A percentile compares a stretch with the other conserved stretches of the same genome.
These are phyloP conservation scores for Solanum arcanum DNA, from an alignment of 257 asterid genomes.

Conservation along the genomic window DNA sequence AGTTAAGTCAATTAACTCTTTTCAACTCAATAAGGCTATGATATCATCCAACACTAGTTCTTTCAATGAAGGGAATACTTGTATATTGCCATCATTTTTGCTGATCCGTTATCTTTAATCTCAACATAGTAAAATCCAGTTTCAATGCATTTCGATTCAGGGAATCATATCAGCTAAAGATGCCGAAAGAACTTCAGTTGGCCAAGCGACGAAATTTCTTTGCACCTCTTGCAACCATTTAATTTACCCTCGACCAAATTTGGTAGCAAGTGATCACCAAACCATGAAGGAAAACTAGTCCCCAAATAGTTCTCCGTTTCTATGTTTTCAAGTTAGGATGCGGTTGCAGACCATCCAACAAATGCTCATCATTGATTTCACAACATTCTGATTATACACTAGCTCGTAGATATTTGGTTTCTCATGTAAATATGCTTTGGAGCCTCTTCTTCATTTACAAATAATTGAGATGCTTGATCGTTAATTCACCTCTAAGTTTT, in stretches of 20 bases:
- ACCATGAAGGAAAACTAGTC: conserved; percentile 9
- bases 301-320: not conserved
- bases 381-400: not conserved
- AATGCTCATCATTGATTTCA: not conserved
- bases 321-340: conserved; percentile 3
- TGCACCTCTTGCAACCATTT: not conserved
- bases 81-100: not conserved
- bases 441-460: not conserved
- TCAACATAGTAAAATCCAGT: not conserved
- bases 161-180: not conserved
- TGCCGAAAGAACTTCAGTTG: not conserved
- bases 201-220: conserved; percentile 13
- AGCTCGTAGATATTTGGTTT: not conserved
- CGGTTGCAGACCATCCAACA: conserved; percentile 13
- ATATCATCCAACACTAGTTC: not conserved
- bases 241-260: not conserved
- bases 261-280: not conserved
- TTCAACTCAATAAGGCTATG: not conserved
- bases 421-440: not conserved
- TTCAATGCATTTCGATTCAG: not conserved
- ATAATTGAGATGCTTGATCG: not conserved
- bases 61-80: not conserved
- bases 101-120: not conserved
- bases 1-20: not conserved
- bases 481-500: conserved; percentile 2